A percentile compares a stretch with the other conserved stretches of the same genome.
Conservation (phyloP, 1,139 yeast species). For the Suhomyces bolitotheri region DNA sequence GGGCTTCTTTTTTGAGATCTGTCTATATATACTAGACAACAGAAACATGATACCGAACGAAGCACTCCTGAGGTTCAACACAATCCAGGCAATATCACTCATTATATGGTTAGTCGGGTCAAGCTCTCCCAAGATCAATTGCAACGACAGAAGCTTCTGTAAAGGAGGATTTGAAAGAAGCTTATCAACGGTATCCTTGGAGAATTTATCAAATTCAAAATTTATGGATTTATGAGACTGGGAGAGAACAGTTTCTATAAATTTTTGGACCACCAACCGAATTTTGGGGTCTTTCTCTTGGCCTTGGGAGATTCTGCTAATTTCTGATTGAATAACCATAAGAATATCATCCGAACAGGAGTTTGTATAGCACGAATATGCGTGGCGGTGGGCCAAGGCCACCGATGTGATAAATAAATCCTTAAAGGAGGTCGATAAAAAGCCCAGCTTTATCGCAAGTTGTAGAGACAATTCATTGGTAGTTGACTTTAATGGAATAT, state of each 20-base stretch:
- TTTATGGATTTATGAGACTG: constrained; percentile 72
- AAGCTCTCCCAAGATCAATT: constrained; percentile 64
- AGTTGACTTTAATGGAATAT: constrained; percentile 25
- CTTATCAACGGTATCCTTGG: constrained; percentile 69
- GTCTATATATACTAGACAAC: constrained; percentile 59
- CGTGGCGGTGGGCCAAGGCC: constrained; percentile 64
- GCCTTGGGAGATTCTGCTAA: constrained; percentile 25
- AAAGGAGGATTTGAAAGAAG: constrained; percentile 71
- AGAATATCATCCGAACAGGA: constrained; percentile 67
- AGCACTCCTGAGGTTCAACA: constrained; percentile 67
- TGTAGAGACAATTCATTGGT: constrained; percentile 25
- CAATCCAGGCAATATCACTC: constrained; percentile 64
- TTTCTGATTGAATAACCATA: constrained; percentile 51
- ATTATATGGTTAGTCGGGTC: constrained; percentile 30
- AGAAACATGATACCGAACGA: constrained; percentile 78
- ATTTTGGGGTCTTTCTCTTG: constrained; percentile 17
- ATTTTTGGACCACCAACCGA: constrained; percentile 26
- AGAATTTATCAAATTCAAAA: constrained; percentile 62
- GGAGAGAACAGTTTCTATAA: constrained; percentile 49
- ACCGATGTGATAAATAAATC: constrained; percentile 49
- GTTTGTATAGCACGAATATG: constrained; percentile 66
- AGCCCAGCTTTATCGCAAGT: constrained; percentile 29
- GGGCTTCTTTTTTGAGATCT: constrained; percentile 52
- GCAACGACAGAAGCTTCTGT: constrained; percentile 64
- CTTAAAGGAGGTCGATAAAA: constrained; percentile 24